phyloP scores from a whole-genome alignment of 2,329 filamentous ascomycete species.

The Cucurbitaria berberidis region DNA sequence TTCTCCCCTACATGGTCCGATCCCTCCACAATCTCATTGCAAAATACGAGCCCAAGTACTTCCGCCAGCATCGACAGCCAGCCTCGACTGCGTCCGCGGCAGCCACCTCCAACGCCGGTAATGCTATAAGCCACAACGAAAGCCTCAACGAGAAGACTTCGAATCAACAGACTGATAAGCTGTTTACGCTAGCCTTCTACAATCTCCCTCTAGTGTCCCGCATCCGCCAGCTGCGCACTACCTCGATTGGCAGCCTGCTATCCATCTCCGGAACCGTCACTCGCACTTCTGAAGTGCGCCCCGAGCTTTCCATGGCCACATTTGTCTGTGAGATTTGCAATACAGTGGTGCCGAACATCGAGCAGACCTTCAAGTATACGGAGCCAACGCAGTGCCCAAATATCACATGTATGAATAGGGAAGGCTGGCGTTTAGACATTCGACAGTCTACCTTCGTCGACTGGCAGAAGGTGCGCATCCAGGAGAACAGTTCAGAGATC shows the following conservation, averaged over 20 bases:
- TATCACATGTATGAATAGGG: slow-evolving; percentile 80
- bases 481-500: slow-evolving; percentile 98
- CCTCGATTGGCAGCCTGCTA: slow-evolving; percentile 88
- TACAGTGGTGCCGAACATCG: slow-evolving; percentile 83
- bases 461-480: slow-evolving; percentile 98
- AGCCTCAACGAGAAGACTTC: slow-evolving; percentile 73
- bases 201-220: slow-evolving; percentile 87
- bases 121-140: slow-evolving; percentile 65
- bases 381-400: slow-evolving; percentile 97
- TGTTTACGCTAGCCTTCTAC: slow-evolving; percentile 93
- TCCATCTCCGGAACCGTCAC: slow-evolving; percentile 98
- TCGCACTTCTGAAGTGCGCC: slow-evolving; percentile 93
- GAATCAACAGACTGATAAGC: slow-evolving; percentile 95
- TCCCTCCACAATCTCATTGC: slow-evolving; percentile 91
- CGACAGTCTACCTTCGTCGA: slow-evolving; percentile 97
- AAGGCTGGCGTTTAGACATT: slow-evolving; percentile 97
- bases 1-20: slow-evolving; percentile 86
- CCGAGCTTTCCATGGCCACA: slow-evolving; percentile 88
- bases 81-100: slow-evolving; percentile 74
- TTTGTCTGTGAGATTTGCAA: slow-evolving; percentile 91
- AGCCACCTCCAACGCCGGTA: slow-evolving; percentile 65
- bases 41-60: slow-evolving; percentile 93
- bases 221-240: slow-evolving; percentile 82
- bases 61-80: slow-evolving; percentile 87
- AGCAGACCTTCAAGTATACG: slow-evolving; percentile 97